phyloP scores from a whole-genome alignment of 2,329 filamentous ascomycete species.

The Aaosphaeria arxii region DNA sequence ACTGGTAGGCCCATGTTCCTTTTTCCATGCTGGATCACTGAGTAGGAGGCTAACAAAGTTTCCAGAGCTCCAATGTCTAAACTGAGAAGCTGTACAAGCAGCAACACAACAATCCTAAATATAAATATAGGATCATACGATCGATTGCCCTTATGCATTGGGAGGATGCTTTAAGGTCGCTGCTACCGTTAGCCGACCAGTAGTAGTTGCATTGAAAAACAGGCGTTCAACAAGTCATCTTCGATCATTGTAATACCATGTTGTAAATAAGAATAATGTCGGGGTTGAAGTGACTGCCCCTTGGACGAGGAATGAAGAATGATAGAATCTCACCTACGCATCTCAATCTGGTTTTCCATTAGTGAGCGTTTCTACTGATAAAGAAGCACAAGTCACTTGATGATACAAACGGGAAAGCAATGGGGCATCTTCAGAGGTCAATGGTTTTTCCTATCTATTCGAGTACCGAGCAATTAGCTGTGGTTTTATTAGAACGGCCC shows the following conservation, averaged over 20 bases:
- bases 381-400: not conserved
- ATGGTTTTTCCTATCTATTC: not conserved
- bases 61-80: slow-evolving; percentile 11
- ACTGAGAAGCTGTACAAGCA: slow-evolving; percentile 31
- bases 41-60: not conserved
- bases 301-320: too few species aligned
- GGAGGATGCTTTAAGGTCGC: too few species aligned
- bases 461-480: too few species aligned
- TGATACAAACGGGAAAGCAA: not conserved
- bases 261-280: not conserved
- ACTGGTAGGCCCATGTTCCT: not conserved
- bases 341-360: not conserved
- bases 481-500: too few species aligned
- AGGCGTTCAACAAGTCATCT: not conserved
- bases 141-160: too few species aligned
- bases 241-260: not conserved
- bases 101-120: slow-evolving; percentile 30
- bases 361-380: not conserved
- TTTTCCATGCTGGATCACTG: not conserved
- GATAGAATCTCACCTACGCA: not conserved
- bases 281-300: too few species aligned
- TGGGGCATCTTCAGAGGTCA: not conserved
- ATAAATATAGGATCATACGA: slow-evolving; percentile 21
- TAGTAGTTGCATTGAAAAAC: too few species aligned
- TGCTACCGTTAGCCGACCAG: too few species aligned